phyloP scores from a whole-genome alignment of 176 grass and related monocot genomes.

The Luzula sylvatica region DNA sequence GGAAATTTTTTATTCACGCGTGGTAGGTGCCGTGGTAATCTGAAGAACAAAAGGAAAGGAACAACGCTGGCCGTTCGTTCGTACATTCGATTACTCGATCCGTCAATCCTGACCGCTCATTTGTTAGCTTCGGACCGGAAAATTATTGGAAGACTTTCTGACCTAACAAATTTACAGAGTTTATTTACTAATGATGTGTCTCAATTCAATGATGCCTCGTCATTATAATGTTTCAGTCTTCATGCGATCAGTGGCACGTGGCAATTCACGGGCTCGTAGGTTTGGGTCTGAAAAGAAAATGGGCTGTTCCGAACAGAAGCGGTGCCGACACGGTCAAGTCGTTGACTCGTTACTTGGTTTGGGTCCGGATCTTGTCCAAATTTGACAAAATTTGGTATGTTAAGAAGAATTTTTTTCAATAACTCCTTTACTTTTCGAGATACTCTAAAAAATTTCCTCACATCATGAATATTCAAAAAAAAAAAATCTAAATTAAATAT shows the following conservation, averaged over 20 bases:
- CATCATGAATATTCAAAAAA: too few relatives aligned
- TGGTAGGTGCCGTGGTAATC: slow-evolving; percentile 10
- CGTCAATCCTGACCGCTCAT: background rate
- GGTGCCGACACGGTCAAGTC: slow-evolving; percentile 9
- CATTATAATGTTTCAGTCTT: background rate
- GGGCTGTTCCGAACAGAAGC: background rate
- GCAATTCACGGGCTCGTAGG: background rate
- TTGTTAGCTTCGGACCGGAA: background rate
- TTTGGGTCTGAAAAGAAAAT: background rate
- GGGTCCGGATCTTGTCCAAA: background rate
- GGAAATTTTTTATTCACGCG: background rate
- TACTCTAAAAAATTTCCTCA: too few relatives aligned
- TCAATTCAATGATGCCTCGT: background rate
- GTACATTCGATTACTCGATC: background rate
- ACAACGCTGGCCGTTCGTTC: background rate
- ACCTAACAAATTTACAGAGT: background rate
- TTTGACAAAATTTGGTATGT: background rate
- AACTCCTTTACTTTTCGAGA: background rate
- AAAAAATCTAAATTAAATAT: too few relatives aligned
- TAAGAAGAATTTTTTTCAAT: background rate
- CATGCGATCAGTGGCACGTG: background rate
- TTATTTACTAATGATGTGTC: background rate
- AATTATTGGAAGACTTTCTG: background rate
- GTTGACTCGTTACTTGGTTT: too few relatives aligned
- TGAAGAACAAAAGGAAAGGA: background rate